These are phyloP conservation scores for Ganoderma resinaceum DNA, from an alignment of 1,284 basidiomycete species.

Conservation along the genomic window DNA sequence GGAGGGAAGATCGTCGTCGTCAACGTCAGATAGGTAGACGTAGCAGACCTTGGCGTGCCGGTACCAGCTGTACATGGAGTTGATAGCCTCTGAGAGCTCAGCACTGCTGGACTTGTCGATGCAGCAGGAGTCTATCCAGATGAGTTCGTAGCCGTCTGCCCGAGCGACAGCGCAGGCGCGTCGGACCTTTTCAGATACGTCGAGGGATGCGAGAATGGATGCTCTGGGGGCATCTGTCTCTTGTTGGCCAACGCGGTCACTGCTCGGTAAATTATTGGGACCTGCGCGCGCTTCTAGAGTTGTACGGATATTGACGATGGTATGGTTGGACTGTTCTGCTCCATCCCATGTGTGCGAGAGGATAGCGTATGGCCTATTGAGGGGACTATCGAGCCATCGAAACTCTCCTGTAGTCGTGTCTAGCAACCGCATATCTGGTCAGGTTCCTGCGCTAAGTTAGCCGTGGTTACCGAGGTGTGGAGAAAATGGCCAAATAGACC, in stretches of 20 bases:
- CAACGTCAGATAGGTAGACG: constrained; percentile 13
- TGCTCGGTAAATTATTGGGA: neutral
- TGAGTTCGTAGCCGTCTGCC: neutral
- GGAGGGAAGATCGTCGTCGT: neutral
- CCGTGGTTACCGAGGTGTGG: neutral
- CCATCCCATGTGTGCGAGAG: constrained; percentile 11
- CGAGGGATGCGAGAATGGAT: neutral
- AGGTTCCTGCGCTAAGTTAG: neutral
- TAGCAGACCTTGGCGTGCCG: constrained; percentile 12
- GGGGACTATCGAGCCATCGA: neutral
- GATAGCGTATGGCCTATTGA: constrained; percentile 3
- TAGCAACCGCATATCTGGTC: constrained; percentile 7
- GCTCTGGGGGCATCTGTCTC: neutral
- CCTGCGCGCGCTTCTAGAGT: neutral
- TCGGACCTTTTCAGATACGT: constrained; percentile 10
- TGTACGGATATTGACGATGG: neutral
- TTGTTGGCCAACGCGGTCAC: neutral
- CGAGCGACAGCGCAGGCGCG: neutral
- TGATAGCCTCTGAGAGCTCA: constrained; percentile 17
- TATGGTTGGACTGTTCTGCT: constrained; percentile 7
- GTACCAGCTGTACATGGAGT: constrained; percentile 19
- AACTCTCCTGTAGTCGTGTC: constrained; percentile 7
- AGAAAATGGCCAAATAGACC: neutral
- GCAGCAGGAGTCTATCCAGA: constrained; percentile 20
- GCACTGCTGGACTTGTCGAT: constrained; percentile 18